Evolutionary conservation across 768 basidiomycete species (phyloP).

Genomic region (Mycena olivaceomarginata): DNA sequence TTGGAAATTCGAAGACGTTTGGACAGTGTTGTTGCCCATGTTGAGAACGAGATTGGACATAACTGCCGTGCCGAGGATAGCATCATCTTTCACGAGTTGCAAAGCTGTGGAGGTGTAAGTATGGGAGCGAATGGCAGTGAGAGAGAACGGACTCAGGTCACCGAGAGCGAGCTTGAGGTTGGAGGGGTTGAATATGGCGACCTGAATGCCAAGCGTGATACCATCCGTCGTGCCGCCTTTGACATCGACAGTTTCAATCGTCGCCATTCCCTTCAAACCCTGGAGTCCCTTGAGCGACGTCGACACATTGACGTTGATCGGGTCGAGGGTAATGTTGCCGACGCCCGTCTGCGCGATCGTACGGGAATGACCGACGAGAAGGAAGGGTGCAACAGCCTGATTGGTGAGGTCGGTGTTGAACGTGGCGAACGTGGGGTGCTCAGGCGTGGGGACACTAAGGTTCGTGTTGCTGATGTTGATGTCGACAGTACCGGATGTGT

Average conservation of each 20-base stretch:
- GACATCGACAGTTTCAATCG: conserved; percentile 79
- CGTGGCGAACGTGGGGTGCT: conserved; percentile 71
- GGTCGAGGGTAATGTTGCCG: conserved; percentile 80
- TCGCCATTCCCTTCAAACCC: conserved; percentile 74
- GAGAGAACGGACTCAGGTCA: conserved; percentile 72
- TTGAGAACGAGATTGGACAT: conserved; percentile 76
- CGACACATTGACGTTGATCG: conserved; percentile 83
- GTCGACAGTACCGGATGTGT: conserved; percentile 79
- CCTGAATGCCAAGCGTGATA: conserved; percentile 76
- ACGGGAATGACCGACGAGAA: conserved; percentile 74
- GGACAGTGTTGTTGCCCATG: conserved; percentile 77
- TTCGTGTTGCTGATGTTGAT: conserved; percentile 76
- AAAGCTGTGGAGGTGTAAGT: conserved; percentile 61
- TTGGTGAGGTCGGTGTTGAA: conserved; percentile 77
- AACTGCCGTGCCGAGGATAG: conserved; percentile 74
- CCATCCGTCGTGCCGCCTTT: conserved; percentile 76
- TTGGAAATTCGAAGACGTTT: conserved; percentile 69
- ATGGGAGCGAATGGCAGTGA: neutral
- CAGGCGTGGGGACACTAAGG: conserved; percentile 66
- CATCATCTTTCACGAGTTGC: conserved; percentile 72
- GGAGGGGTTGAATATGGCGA: conserved; percentile 81
- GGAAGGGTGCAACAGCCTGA: conserved; percentile 67
- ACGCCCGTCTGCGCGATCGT: conserved; percentile 78
- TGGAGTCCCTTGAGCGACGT: conserved; percentile 76
- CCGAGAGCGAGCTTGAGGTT: conserved; percentile 78